These are phyloP conservation scores for Arthrinium puccinioides DNA, from an alignment of 2,329 filamentous ascomycete species.

Conservation along the genomic window DNA sequence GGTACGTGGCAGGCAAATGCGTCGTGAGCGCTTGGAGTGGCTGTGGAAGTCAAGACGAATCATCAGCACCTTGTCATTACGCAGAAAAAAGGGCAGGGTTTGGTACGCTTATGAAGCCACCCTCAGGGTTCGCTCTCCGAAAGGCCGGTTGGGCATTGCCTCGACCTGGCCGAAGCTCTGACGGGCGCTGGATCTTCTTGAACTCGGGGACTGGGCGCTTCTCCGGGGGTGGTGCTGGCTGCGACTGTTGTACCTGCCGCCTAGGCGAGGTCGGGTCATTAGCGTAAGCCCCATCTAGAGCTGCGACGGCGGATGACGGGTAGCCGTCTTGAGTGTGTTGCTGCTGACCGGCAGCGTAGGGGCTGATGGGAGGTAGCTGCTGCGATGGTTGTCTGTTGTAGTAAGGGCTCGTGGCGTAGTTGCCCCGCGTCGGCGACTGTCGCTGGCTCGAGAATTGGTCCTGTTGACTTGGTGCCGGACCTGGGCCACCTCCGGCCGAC, in stretches of 20 bases:
- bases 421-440: conserved; percentile 71
- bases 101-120: conserved; percentile 92
- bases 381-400: conserved; percentile 43
- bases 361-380: conserved; percentile 67
- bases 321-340: conserved; percentile 48
- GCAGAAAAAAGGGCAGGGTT: neutral
- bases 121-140: conserved; percentile 88
- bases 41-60: too few species aligned
- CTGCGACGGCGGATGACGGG: conserved; percentile 62
- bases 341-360: conserved; percentile 57
- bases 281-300: conserved; percentile 60
- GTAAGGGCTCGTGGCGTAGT: conserved; percentile 54
- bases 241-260: conserved; percentile 39
- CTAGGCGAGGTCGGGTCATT: conserved; percentile 52
- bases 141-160: conserved; percentile 86
- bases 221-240: conserved; percentile 29
- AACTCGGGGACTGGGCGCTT: conserved; percentile 81
- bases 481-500: conserved; percentile 32
- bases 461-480: conserved; percentile 19
- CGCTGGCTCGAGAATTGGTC: conserved; percentile 50
- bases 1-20: conserved; percentile 89
- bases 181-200: conserved; percentile 63
- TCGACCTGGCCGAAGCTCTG: conserved; percentile 71
- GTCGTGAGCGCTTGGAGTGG: conserved; percentile 92
- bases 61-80: too few species aligned